These are phyloP conservation scores for Cymbopogon flexuosus DNA, from an alignment of 202 grass and related monocot genomes.

Conservation along the genomic window DNA sequence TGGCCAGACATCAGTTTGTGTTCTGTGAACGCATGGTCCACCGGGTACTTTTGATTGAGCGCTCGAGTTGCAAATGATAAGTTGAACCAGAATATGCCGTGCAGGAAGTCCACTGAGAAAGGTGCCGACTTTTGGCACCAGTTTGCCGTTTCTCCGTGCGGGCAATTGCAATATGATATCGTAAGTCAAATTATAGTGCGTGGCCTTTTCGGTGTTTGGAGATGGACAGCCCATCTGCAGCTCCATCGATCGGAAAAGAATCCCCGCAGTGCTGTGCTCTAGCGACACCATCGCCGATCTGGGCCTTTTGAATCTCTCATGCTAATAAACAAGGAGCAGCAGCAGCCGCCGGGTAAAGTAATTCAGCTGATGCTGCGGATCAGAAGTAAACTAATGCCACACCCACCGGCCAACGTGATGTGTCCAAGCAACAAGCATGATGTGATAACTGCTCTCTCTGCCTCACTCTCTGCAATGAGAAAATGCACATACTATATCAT, in stretches of 20 bases:
- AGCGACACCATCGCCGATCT: conserved; percentile 30
- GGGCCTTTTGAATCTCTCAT: conserved; percentile 34
- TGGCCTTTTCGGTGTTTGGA: conserved; percentile 37
- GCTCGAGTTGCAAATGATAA: conserved; percentile 40
- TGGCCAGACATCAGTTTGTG: background rate
- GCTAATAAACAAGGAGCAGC: conserved; percentile 26
- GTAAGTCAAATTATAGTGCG: conserved; percentile 37
- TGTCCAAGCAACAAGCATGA: conserved; percentile 14
- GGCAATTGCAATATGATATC: conserved; percentile 36
- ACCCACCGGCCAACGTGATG: conserved; percentile 43
- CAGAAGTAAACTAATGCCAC: conserved; percentile 34
- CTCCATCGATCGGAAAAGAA: background rate
- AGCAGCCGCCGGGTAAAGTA: conserved; percentile 11
- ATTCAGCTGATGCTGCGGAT: conserved; percentile 9
- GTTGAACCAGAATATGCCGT: conserved; percentile 29
- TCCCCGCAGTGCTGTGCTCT: conserved; percentile 18
- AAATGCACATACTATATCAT: background rate
- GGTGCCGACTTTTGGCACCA: conserved; percentile 26
- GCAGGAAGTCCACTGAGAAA: conserved; percentile 51
- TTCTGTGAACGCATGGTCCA: background rate
- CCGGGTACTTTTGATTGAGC: background rate
- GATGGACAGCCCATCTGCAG: conserved; percentile 40
- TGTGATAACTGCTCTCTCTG: conserved; percentile 12
- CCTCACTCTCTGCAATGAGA: background rate
- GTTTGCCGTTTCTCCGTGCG: conserved; percentile 32